A percentile compares a stretch with the other conserved stretches of the same genome.
Evolutionary conservation across 2,329 filamentous ascomycete genomes (phyloP).

Genomic region (Fusarium sterilihyphosum): DNA sequence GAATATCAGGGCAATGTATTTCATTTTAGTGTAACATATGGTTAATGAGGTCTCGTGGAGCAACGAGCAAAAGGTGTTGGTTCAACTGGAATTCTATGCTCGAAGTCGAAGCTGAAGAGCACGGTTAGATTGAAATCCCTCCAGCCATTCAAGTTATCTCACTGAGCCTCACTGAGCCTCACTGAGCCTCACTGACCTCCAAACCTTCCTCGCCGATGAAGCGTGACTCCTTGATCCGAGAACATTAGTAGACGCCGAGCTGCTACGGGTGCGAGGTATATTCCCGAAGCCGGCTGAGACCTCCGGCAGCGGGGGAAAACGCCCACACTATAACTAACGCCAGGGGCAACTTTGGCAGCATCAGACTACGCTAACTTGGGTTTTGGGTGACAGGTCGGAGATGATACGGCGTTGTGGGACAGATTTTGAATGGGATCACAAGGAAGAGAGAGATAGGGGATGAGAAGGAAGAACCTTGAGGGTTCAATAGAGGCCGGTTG

Average conservation of each 20-base stretch:
- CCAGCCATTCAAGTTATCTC: neutral
- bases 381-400: slow-evolving; percentile 17
- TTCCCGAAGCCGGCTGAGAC: slow-evolving; percentile 21
- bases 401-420: slow-evolving; percentile 30
- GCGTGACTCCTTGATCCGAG: neutral
- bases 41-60: neutral
- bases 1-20: neutral
- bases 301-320: neutral
- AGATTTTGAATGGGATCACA: neutral
- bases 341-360: slow-evolving; percentile 9
- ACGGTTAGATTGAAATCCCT: neutral
- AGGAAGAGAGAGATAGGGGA: neutral
- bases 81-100: neutral
- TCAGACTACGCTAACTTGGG: neutral
- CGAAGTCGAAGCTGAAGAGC: neutral
- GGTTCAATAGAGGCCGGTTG: neutral
- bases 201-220: neutral
- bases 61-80: neutral
- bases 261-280: neutral
- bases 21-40: neutral
- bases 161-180: neutral
- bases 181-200: neutral
- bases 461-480: slow-evolving; percentile 27
- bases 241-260: neutral
- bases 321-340: slow-evolving; percentile 16